Percentiles rank a stretch among this genome's conserved stretches.
phyloP scores from a whole-genome alignment of 2,329 filamentous ascomycete genomes.

The Aplosporella prunicola region DNA sequence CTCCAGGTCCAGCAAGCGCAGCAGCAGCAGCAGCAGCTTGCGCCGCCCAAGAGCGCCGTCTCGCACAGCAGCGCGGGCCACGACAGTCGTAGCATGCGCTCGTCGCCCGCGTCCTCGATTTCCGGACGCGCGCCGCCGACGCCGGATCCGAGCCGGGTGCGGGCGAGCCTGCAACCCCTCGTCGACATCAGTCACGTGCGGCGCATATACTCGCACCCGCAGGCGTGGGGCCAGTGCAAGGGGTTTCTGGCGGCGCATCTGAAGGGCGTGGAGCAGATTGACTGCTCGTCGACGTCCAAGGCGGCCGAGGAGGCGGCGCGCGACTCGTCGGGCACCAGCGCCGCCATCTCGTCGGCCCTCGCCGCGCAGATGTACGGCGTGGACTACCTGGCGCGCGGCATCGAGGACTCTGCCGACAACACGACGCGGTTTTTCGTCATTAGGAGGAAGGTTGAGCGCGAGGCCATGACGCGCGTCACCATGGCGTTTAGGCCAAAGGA shows the following conservation, averaged over 20 bases:
- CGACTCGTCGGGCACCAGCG: constrained; percentile 51
- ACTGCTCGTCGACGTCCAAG: constrained; percentile 75
- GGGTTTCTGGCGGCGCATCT: constrained; percentile 62
- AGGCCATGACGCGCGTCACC: constrained; percentile 5
- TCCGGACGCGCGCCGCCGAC: constrained; percentile 46
- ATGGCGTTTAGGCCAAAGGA: constrained; percentile 1
- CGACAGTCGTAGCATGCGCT: constrained; percentile 1
- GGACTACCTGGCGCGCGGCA: constrained; percentile 56
- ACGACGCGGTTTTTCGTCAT: constrained; percentile 72
- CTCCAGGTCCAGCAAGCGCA: constrained; percentile 12
- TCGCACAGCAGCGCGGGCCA: constrained; percentile 1
- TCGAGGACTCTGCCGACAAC: constrained; percentile 68
- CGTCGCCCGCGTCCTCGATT: constrained; percentile 15
- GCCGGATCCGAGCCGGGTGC: constrained; percentile 32
- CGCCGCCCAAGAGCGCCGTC: neutral
- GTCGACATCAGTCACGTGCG: constrained; percentile 52
- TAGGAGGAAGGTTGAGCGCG: constrained; percentile 19
- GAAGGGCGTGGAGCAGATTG: constrained; percentile 65
- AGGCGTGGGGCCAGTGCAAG: constrained; percentile 89
- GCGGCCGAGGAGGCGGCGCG: constrained; percentile 67
- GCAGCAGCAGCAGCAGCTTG: constrained; percentile 2
- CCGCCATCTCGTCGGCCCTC: constrained; percentile 68
- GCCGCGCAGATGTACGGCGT: constrained; percentile 62
- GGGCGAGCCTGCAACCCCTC: constrained; percentile 41
- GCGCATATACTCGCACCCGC: constrained; percentile 84